Conservation (phyloP, 208 protist species). For the Acanthamoeba triangularis region DNA sequence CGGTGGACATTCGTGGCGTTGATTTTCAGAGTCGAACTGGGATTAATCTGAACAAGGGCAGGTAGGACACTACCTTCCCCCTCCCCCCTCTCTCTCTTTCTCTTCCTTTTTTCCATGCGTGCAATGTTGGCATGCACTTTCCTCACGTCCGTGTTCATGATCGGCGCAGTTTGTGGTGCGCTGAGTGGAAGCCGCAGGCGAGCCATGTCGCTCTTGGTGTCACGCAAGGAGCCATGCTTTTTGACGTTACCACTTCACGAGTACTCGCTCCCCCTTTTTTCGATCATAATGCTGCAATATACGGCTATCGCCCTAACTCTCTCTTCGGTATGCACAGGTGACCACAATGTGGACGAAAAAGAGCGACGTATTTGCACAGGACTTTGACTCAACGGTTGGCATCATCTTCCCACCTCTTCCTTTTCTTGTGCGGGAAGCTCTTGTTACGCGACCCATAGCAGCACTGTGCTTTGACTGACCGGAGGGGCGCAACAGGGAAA, state of each 20-base stretch:
- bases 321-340: neutral
- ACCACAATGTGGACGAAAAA: constrained; percentile 27
- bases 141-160: too few relatives aligned
- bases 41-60: constrained; percentile 12
- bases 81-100: neutral
- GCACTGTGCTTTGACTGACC: neutral
- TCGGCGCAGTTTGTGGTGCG: constrained; percentile 24
- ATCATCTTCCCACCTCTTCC: neutral
- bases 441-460: neutral
- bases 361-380: constrained; percentile 61
- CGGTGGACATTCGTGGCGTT: neutral
- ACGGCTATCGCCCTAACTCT: neutral
- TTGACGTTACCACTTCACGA: neutral
- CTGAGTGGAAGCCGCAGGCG: constrained; percentile 38
- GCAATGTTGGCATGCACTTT: neutral
- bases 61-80: neutral
- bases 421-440: neutral
- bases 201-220: constrained; percentile 26
- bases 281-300: neutral
- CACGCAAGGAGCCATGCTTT: constrained; percentile 39
- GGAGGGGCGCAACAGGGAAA: neutral
- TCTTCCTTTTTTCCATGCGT: too few relatives aligned
- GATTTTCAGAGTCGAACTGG: neutral
- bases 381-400: constrained; percentile 19
- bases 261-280: neutral